Base-by-base conservation (phyloP, 2,329 filamentous ascomycete species). In the Talaromyces sp. region DNA sequence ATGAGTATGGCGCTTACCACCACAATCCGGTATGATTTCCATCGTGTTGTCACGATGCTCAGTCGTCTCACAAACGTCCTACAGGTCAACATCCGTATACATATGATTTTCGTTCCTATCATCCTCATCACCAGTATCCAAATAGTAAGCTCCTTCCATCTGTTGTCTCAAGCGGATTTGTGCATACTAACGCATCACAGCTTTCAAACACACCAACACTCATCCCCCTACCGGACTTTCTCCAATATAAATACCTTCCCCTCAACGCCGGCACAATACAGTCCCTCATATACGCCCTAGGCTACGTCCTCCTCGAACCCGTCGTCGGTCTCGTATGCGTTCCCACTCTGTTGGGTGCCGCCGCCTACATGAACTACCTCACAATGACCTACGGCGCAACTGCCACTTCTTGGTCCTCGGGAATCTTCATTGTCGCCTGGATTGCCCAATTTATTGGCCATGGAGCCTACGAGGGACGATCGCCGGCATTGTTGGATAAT, bases 251-350 rank as follows among this genome's bases (percentile, higher is more conserved):
- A 35, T 82, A 87, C 73, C 81, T 89, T 33, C 86, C 86, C 45
- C 79, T 84, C 33, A 88, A 88, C 67, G 75, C 84, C 66, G 87
- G 85, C 60, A 88, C 87, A 3, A 80, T 86, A 65, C 81, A 78
- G 61, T 83, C 83, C 48, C 71, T 87, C 10, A 70, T 88, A 33
- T 97, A 95, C 79, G 85, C 90, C 43, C 85, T 85, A 1, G 85
- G 97, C 63, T 99, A 98, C 75, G 84, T 98, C 57, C 85, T 99
- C 24, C 89, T 99, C 73, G 95, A 99, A 75, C 95, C 95, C 0
- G 92, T 98, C 0, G 95, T 95, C 11, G 95, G 95, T 60, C 88
- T 87, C 11, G 81, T 91, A 33, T 82, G 97, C 48, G 88, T 91
- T 6, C 85, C 91, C 3, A 82, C 97, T 37, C 88, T 97, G 66